Evolutionary conservation across 371 early-diverging fungal species (phyloP), one percentile per base, ranked within the genome.

Genomic region (Funneliformis caledonium): DNA sequence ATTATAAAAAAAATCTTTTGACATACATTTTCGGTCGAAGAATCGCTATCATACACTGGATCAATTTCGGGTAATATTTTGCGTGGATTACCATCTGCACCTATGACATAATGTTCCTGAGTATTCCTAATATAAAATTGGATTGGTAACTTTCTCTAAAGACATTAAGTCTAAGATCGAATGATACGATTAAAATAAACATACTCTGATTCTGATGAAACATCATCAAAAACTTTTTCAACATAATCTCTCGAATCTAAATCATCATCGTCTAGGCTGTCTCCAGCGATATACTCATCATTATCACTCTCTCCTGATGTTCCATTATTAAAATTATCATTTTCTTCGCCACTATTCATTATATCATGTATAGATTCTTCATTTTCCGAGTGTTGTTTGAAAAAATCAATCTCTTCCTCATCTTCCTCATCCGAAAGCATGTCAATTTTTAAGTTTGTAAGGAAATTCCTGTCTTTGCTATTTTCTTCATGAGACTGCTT

Each of bases 21-120:
- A 31, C 81, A 72, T 85, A 91, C 93, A 84, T 96, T 96, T 85
- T 97, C 97, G 1, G 94, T 94, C 10, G 97, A 96, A 7, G 93
- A 91, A 82, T 98, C 98, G 84, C 92, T 93, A 77, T 95, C 97
- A 84, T 97, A 97, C 42, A 90, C 91, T 45, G 97, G 92, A 65
- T 96, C 96, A 83, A 98, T 98, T 82, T 96, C 95, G 4, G 96
- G 83, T 87, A 83, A 80, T 82, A 76, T 76, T 61, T 76, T 42
- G n/a, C 76, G 61, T 26, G 64, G 76, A 45, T 64, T 2, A 47
- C 76, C 76, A 45, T 76, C 62, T 14, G 64, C 64, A 8, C 76
- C 81, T 67, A 84, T 83, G 26, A 82, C 83, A 68, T 83, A 83
- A 74, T 70, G 11, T 8, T 19, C 47, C 19, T 48, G 26, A 4